Evolutionary conservation across 1,139 yeast genomes (phyloP), one percentile per base, ranked within the genome.

Genomic region (Saccharomyces uvarum): DNA sequence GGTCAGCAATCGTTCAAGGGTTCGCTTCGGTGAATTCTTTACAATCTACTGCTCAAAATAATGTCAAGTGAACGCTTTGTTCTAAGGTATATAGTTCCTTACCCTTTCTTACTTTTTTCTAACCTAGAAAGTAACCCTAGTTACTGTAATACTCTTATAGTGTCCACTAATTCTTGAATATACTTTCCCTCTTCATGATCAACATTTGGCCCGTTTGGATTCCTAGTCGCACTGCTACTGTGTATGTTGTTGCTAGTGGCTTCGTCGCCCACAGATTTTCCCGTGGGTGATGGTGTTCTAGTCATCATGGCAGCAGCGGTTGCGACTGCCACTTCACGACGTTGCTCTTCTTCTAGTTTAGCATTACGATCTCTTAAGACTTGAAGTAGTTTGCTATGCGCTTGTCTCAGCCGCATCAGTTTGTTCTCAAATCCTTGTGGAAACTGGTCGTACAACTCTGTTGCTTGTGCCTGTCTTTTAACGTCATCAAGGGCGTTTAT

Each of bases 401-500:
- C 75, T 47, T 69, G 68, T 58, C 86, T 81, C 55, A 89, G 74
- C 50, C 77, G 73, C 29, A 72, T 72, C 58, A 89, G 70, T 48
- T 84, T 84, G n/a, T 73, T 71, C 32, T 80, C 78, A 63, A 86
- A 87, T 47, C 77, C 75, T 6, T 76, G 76, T 52, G 85, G 86
- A 65, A 88, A 86, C 41, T 59, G 60, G 4, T 52, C 56, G 48
- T 58, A 68, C 83, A 83, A 21, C 24, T 79, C 38, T 81, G 81
- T 54, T 53, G 82, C 80, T n/a, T 73, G 73, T 0, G 88, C 82
- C 78, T 84, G 78, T 53, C 73, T 75, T 56, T 79, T 79, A 5
- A 88, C 93, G 61, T 87, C 95, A 59, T 87, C 88, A 57, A 90
- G 75, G 1, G 86, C 85, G 62, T 86, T 95, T 46, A 88, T 82